Evolutionary conservation across 768 basidiomycete species (phyloP), one percentile per base, ranked within the genome.

Genomic region (Rhodotorula diobovata): DNA sequence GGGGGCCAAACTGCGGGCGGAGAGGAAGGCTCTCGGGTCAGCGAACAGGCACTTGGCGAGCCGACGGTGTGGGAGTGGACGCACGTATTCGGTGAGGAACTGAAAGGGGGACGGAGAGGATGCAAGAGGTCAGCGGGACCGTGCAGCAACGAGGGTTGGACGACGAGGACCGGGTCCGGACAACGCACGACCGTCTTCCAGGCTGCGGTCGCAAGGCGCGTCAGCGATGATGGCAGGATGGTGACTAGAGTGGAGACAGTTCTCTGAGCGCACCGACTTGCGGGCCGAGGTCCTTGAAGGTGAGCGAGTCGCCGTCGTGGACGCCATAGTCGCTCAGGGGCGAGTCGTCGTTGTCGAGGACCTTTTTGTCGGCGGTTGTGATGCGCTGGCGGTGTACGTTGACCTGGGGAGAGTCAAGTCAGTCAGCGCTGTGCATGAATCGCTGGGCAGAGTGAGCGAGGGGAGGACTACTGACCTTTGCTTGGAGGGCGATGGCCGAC

Each of bases 1-100:
- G 84, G 0, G 94, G 94, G 2, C 96, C 96, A 63, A 83, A 82
- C 94, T 96, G 76, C 41, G 8, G 18, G 12, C 25, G n/a, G 18
- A 21, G 11, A 23, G 37, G 66, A 28, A 28, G 20, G 55, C 5
- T 2, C 35, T 11, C 45, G 63, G 21, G 30, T 39, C 53, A 23
- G 35, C 30, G 20, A 30, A 6, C 41, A 30, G 28, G 28, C 8
- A 12, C 12, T 0, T 34, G 10, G 32, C 34, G 16, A 4, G 28
- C 9, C 37, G 20, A 21, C 20, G 41, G 39, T 60, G 41, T n/a
- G 14, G 53, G 61, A 55, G 18, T 7, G 0, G 1, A 81, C 93
- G 78, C 81, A 94, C 94, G 78, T 98, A 99, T 94, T 99, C 96
- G 61, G 90, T 82, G 61, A 97, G 79, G 80, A 92, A 97, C 72